Evolutionary conservation across 1,284 basidiomycete species (phyloP), one percentile per base, ranked within the genome.

Genomic region (Xerocomus nothofagi): DNA sequence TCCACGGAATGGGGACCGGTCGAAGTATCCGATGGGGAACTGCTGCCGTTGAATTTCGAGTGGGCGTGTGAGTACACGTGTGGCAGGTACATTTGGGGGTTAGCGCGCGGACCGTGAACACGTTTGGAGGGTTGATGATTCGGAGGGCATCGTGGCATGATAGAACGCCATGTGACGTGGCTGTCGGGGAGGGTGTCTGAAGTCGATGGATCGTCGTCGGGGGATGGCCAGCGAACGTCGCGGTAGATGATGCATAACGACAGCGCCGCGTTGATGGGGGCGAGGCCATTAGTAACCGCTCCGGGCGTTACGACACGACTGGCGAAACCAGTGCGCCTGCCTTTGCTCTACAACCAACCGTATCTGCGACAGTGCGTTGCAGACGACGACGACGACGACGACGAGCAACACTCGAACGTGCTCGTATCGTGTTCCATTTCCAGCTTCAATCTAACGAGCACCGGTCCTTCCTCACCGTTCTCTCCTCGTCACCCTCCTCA

Each of bases 41-140:
- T 49, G 60, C 60, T 63, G 61, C 60, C 60, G 53, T 58, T 56
- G 58, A 66, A 59, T 55, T 53, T 54, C 26, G 48, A 57, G 55
- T 54, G 55, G 50, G 59, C 63, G 68, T 65, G 63, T 62, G 67
- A 65, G 61, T 41, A 66, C 63, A 65, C 63, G 63, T 65, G 63
- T 67, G 43, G 53, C 45, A 57, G 39, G 43, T 48, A 56, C 52
- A 52, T 62, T 58, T 52, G 67, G 58, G 58, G 44, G 60, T 68
- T 64, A 64, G 66, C 62, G 64, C 62, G 60, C 67, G 30, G 42
- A 23, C 43, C 37, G 43, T 43, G 21, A 29, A 39, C 47, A 44
- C 30, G 36, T 39, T 26, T 48, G 48, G 12, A 31, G 23, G 42
- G 14, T 39, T 36, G 42, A 39, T 32, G 17, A 30, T 23, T 29